Evolutionary conservation across 768 basidiomycete species (phyloP).

Genomic region (Lactarius trivialis): DNA sequence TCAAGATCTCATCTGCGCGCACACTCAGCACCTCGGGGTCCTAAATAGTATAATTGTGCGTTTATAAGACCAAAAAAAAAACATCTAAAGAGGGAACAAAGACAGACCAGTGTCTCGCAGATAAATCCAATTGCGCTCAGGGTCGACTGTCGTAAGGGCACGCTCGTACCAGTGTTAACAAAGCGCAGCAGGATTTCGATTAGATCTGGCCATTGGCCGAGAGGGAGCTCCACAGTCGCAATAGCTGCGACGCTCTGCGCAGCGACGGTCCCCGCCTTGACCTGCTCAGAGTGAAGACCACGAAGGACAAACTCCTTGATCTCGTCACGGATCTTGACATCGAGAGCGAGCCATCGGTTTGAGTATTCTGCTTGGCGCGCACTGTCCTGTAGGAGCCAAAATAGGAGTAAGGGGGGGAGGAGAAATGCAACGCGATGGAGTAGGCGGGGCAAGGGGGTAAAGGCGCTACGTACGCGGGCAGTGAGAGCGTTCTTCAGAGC

Average conservation of each 20-base stretch:
- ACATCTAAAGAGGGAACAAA: not conserved
- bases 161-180: constrained; percentile 66
- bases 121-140: constrained; percentile 95
- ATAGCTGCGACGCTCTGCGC: constrained; percentile 94
- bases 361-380: constrained; percentile 70
- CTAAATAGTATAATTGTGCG: constrained; percentile 36
- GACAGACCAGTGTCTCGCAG: constrained; percentile 90
- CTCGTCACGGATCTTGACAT: constrained; percentile 58
- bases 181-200: constrained; percentile 85
- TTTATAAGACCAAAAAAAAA: too few species aligned
- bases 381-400: constrained; percentile 48
- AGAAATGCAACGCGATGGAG: not conserved
- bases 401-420: not conserved
- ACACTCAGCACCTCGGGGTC: constrained; percentile 87
- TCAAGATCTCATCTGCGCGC: constrained; percentile 94
- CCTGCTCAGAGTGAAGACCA: constrained; percentile 66
- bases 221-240: constrained; percentile 87
- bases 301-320: constrained; percentile 85
- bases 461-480: constrained; percentile 61
- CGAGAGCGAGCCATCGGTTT: constrained; percentile 76
- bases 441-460: not conserved
- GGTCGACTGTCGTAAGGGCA: constrained; percentile 76
- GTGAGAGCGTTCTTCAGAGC: constrained; percentile 94
- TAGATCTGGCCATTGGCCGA: constrained; percentile 82
- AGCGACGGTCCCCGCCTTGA: constrained; percentile 77